Evolutionary conservation across 2,329 filamentous ascomycete genomes (phyloP), one percentile per base, ranked within the genome.

Genomic region (Aureobasidium zeae): DNA sequence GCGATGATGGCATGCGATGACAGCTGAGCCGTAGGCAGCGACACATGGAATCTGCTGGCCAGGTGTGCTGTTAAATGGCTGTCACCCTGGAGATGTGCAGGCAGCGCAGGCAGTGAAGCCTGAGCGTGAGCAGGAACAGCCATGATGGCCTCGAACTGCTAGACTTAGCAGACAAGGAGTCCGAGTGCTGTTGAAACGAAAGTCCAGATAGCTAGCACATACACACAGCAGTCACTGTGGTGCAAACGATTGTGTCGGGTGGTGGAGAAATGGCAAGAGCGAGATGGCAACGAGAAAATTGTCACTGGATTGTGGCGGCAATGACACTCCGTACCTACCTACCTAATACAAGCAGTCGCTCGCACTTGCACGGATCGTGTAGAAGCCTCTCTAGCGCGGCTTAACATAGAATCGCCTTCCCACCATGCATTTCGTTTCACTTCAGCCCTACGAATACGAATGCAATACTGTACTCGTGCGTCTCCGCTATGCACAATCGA

Each of bases 1-100:
- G 85, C 83, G 58, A 98, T 82, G 54, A 96, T 74, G 36, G 83
- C 91, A 60, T 96, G 88, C 1, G 87, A 94, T 1, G 88, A 95
- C 13, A 98, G 77, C 36, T 79, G 78, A 42, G 91, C 86, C 1
- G 88, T 94, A 8, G 91, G 87, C 47, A 91, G 70, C 43, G 85
- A 83, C 42, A 93, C 83, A 67, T 98, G 91, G 64, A 94, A 98
- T 43, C 89, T 86, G 62, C 77, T 86, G 54, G 84, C 86, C 49
- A 91, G 75, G 63, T 89, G 85, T 41, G 82, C 82, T 3, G 84
- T 91, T 53, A 89, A 70, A 57, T 86, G 81, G 33, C 81, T 83
- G 57, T 86, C 82, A 53, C 79, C 80, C 65, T 87, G 81, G 39
- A 81, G 74, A 69, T 87, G 91, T 49, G 84, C 78, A 35, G 91